Evolutionary conservation across 805 yeast genomes (phyloP), one percentile per base, ranked within the genome.

Genomic region (Spathaspora hagerdaliae): DNA sequence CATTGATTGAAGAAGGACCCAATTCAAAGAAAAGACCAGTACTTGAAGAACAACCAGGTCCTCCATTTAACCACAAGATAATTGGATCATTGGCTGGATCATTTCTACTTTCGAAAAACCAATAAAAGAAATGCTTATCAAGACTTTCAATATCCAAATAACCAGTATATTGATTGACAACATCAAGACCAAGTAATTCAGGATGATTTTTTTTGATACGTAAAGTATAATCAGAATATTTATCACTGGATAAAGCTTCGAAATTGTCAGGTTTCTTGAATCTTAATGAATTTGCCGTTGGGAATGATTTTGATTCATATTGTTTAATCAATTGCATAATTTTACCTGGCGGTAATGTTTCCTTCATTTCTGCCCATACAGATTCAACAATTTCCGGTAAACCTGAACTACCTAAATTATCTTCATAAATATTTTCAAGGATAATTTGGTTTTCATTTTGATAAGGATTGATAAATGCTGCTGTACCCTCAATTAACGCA

Each of bases 31-130:
- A 81, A 47, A 91, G 71, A 7, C 97, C 97, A 31, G 95, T 87
- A 60, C 89, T 69, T 1, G 96, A 87, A 0, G 96, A 87, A 62
- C 97, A 91, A 10, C 97, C 97, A 33, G 97, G 97, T 5, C 97
- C 97, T 52, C 97, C 97, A 61, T 91, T 91, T 56, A 91, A 73
- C 98, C 97, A 90, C 54, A 92, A 73, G 45, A 92, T 77, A 19
- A 90, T 76, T 1, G 97, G 97, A 65, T 92, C 97, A 43, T 73
- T 87, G 44, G 64, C 67, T 4, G 97, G 97, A 63, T 88, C 89
- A 58, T 83, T 83, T 70, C 97, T 81, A 43, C 95, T 85, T 66
- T 91, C 97, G 56, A 92, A 92, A 58, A 85, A 83, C 96, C 96
- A 90, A 73, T 83, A 92, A 65, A 91, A 92, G 63, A 91, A 83